A percentile compares a stretch with the other conserved stretches of the same genome.
phyloP scores from a whole-genome alignment of 2,329 filamentous ascomycete genomes.

The Fusarium cicatricum region DNA sequence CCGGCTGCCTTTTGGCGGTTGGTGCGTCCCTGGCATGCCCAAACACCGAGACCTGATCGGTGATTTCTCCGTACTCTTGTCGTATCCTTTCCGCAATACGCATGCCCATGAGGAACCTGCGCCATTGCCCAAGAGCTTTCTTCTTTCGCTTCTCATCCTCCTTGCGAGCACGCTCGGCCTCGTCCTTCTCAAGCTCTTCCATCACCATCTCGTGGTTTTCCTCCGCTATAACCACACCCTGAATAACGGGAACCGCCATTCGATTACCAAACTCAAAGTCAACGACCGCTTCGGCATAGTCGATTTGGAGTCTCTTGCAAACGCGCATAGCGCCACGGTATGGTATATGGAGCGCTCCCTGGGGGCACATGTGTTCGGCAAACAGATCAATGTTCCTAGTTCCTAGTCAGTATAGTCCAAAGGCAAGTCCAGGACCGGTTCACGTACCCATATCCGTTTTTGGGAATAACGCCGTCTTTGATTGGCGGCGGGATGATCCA shows the following conservation, averaged over 20 bases:
- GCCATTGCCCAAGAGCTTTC: conserved; percentile 78
- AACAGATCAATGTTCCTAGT: conserved; percentile 89
- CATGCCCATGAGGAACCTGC: conserved; percentile 85
- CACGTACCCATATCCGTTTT: conserved; percentile 81
- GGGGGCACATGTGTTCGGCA: conserved; percentile 89
- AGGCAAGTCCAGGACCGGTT: not conserved
- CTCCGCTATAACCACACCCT: conserved; percentile 86
- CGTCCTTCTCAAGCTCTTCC: conserved; percentile 81
- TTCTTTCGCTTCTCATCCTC: conserved; percentile 86
- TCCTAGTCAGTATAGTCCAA: conserved; percentile 29
- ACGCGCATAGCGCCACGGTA: conserved; percentile 79
- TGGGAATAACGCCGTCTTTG: conserved; percentile 83
- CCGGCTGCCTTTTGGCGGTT: conserved; percentile 27
- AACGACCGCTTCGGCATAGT: conserved; percentile 93
- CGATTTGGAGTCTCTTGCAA: conserved; percentile 84
- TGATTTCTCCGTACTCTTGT: conserved; percentile 76
- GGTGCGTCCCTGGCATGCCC: conserved; percentile 54
- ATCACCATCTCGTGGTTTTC: conserved; percentile 79
- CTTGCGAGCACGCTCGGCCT: conserved; percentile 76
- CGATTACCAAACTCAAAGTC: conserved; percentile 97
- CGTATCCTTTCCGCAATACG: conserved; percentile 80
- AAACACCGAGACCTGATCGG: conserved; percentile 61
- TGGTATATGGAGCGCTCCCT: conserved; percentile 84
- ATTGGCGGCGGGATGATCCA: conserved; percentile 95
- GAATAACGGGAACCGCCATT: conserved; percentile 91